Evolutionary conservation across 2,329 filamentous ascomycete species (phyloP), one percentile per base, ranked within the genome.

Genomic region (Pseudogymnoascus sp.): DNA sequence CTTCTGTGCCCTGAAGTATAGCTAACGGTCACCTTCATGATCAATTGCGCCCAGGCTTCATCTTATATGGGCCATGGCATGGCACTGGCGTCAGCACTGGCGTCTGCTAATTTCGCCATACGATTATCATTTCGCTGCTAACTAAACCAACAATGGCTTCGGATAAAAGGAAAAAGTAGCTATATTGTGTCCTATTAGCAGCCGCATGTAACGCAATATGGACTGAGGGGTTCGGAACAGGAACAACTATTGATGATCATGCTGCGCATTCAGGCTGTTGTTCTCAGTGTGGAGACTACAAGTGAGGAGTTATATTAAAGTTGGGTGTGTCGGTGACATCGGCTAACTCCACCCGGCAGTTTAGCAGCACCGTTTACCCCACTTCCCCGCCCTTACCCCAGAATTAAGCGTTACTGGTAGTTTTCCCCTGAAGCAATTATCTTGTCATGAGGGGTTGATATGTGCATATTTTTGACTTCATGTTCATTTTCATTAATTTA

Each of bases 251-350:
- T 18, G 28, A 56, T 56, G 50, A 56, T 56, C 50, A 34, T 56
- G 1, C 50, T 36, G n/a, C 5, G 28, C 36, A 56, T 56, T 56
- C 28, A 56, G 50, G 50, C 50, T 56, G 50, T 56, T 56, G n/a
- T 56, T 25, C n/a, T 7, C 8, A 16, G 10, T 21, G 50, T 36
- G 28, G 50, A n/a, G 50, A 34, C 16, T 36, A 31, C 50, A 56
- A 56, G 50, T 56, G 28, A 56, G 50, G 50, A 56, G 50, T 56
- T 56, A 34, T 56, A 56, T 56, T 56, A 36, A 56, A 56, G 50
- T 56, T 34, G 16, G 10, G 10, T 21, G 12, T 21, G 12, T 56
- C 28, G 25, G 46, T 53, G 16, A 21, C 40, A 44, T 44, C 40
- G 42, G 42, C 42, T 34, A 56, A 56, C 50, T n/a, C 28, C 50